Evolutionary conservation across 768 basidiomycete genomes (phyloP).

Genomic region (Mrakia blollopis): DNA sequence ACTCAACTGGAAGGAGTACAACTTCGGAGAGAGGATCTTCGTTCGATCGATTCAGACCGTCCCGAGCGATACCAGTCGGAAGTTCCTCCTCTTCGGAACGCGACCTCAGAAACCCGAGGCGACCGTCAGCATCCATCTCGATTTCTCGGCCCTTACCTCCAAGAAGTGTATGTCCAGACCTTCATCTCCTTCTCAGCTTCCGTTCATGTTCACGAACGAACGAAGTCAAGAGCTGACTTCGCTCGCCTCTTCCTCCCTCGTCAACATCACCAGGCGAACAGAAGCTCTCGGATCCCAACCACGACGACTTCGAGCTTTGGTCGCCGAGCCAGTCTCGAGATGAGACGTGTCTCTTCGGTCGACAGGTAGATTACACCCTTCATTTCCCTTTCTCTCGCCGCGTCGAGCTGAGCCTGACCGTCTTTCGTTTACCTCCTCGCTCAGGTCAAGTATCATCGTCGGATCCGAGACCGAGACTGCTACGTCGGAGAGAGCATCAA

Average conservation of each 20-base stretch:
- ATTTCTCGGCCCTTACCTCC: slow-evolving; percentile 73
- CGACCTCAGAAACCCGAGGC: slow-evolving; percentile 49
- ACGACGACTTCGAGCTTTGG: slow-evolving; percentile 97
- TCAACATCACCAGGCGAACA: slow-evolving; percentile 55
- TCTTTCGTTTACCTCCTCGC: slow-evolving; percentile 1
- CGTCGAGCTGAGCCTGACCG: neutral
- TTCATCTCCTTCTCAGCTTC: too few species aligned
- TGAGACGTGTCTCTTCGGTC: slow-evolving; percentile 85
- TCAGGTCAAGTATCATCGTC: slow-evolving; percentile 86
- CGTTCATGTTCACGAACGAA: neutral
- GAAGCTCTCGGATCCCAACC: slow-evolving; percentile 61
- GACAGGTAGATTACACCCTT: slow-evolving; percentile 55
- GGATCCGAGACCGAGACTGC: slow-evolving; percentile 72
- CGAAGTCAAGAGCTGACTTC: slow-evolving; percentile 29
- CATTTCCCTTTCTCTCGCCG: neutral
- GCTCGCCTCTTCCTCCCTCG: neutral
- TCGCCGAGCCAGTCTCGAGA: slow-evolving; percentile 84
- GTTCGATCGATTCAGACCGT: slow-evolving; percentile 78
- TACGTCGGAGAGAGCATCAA: slow-evolving; percentile 67
- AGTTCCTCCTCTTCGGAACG: slow-evolving; percentile 78
- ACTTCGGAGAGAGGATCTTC: slow-evolving; percentile 70
- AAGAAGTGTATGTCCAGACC: slow-evolving; percentile 60
- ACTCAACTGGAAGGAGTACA: slow-evolving; percentile 76
- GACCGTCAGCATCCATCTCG: slow-evolving; percentile 73
- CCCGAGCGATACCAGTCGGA: slow-evolving; percentile 79